Evolutionary conservation across 2,329 filamentous ascomycete genomes (phyloP), one percentile per base, ranked within the genome.

Genomic region (Fusarium sp.): DNA sequence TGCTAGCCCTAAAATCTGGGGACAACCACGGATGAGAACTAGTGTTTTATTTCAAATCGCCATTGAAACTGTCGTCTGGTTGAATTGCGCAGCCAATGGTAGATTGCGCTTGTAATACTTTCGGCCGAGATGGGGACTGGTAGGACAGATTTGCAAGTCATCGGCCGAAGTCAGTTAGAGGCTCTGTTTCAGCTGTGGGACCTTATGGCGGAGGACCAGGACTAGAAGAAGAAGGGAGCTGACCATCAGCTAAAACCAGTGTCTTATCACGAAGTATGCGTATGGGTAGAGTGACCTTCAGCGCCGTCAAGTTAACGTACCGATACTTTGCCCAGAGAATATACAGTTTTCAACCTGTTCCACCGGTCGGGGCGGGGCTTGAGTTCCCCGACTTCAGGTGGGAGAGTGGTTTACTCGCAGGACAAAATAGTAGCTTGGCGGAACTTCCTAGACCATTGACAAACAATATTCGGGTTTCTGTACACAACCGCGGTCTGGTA

Each of bases 1-100:
- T 64, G 53, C 61, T 68, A 65, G 71, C 60, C 71, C 61, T 70
- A 74, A 75, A 77, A 72, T 55, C 71, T 69, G 73, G 72, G 65
- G 72, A 67, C 61, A 54, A 71, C 59, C 55, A 63, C 29, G 25
- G 36, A 59, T 20, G 61, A 72, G 46, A 60, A 50, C 47, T 54
- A 54, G 55, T 49, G 31, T 42, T 65, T 58, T 70, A 46, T 66
- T 49, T 59, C 61, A 60, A 55, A 55, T 38, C 47, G 53, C 49
- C 33, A 52, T 56, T 61, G 56, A 50, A 47, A 46, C 46, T 46
- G 53, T 66, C 35, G 31, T 53, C 50, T 55, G 49, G 46, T 52
- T 27, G 13, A 56, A 17, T 50, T 56, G 35, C 39, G 42, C 49
- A 64, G 53, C 74, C 69, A 76, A 75, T 77, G 29, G 45, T 29